These are phyloP conservation scores for Sindora glabra DNA, from an alignment of 306 rosid species.

Conservation along the genomic window DNA sequence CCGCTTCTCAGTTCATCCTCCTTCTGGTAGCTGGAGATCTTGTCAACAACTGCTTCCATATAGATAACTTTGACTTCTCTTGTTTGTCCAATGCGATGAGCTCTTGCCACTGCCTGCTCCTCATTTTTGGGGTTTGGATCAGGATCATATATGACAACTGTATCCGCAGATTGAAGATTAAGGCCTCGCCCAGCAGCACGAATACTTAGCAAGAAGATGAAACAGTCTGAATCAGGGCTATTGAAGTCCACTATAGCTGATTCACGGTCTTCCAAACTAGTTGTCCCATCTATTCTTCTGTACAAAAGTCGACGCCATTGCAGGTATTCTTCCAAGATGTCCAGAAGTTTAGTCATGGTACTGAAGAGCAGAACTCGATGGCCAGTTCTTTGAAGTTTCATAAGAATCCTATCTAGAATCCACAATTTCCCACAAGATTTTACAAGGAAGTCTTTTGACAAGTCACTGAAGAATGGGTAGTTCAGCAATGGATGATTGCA, in stretches of 20 bases:
- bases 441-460: slow-evolving; percentile 64
- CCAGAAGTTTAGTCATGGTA: slow-evolving; percentile 96
- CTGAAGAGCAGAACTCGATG: slow-evolving; percentile 95
- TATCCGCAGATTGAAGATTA: slow-evolving; percentile 97
- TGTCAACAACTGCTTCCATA: slow-evolving; percentile 98
- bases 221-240: slow-evolving; percentile 66
- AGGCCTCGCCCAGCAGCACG: slow-evolving; percentile 99
- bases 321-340: slow-evolving; percentile 89
- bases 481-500: slow-evolving; percentile 95
- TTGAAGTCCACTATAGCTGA: slow-evolving; percentile 94
- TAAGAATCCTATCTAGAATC: slow-evolving; percentile 88
- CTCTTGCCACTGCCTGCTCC: slow-evolving; percentile 99
- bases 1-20: slow-evolving; percentile 89
- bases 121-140: slow-evolving; percentile 98
- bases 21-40: slow-evolving; percentile 80
- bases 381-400: slow-evolving; percentile 90
- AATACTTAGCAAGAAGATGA: slow-evolving; percentile 96
- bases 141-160: slow-evolving; percentile 94
- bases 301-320: slow-evolving; percentile 82
- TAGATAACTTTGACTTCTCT: slow-evolving; percentile 94
- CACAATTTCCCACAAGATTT: slow-evolving; percentile 92
- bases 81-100: slow-evolving; percentile 96
- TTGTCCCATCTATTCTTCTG: slow-evolving; percentile 95
- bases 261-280: slow-evolving; percentile 96
- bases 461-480: slow-evolving; percentile 63